Evolutionary conservation across 345 rosid genomes (phyloP), one percentile per base, ranked within the genome.

Genomic region (Sonneratia alba): DNA sequence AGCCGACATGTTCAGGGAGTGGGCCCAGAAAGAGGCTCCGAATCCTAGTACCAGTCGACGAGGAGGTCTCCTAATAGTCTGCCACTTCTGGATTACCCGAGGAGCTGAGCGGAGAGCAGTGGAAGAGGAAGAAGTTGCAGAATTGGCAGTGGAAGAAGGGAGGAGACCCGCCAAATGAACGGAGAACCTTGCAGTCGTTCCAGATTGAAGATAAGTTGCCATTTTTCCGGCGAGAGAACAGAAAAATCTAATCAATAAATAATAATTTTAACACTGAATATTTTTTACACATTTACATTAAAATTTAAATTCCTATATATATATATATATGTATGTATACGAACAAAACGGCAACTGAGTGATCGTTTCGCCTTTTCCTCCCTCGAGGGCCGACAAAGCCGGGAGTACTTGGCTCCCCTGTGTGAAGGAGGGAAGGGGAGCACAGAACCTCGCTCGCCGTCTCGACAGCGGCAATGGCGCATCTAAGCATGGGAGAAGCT

Each of bases 401-500:
- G 45, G 45, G 45, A 4, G 6, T 0, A 42, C 45, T 42, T 42
- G 45, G 45, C 45, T 42, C 3, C 45, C 45, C 45, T 42, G 45
- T 42, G 45, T 42, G 45, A 42, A 27, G 45, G 45, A 42, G 45
- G 45, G 45, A 42, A 3, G 45, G 10, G 45, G 45, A 42, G 45
- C 45, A 42, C 7, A 42, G 45, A 42, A 9, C 45, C 45, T 42
- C 45, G 45, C 45, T 42, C 45, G 45, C 45, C 1, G 45, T 4
- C 10, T 42, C 22, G n/a, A 16, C n/a, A n/a, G 66, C 75, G 9
- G 51, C 51, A 36, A 64, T 45, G 89, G 88, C 89, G 70, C 83
- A 81, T 67, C 72, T 81, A 57, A 89, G 96, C 87, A 87, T 91
- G 96, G 95, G 95, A 61, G 96, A 91, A 74, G 85, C 95, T 0